Evolutionary conservation across 257 asterid species (phyloP).

Genomic region (Solanum pennellii): DNA sequence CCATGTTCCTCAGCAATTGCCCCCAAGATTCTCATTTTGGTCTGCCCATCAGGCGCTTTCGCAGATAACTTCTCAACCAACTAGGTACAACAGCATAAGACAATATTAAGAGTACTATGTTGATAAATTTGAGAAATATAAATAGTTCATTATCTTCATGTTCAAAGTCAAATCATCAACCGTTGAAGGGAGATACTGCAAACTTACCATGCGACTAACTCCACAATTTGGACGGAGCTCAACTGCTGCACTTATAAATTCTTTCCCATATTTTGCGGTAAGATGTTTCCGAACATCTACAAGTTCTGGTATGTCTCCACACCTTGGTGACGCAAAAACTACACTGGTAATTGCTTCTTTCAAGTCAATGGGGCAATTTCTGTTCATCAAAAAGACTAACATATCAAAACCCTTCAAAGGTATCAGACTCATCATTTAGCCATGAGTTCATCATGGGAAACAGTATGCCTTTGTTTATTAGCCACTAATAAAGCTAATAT

Average conservation of each 20-base stretch:
- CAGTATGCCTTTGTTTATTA: not conserved
- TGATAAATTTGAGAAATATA: not conserved
- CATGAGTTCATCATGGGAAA: not conserved
- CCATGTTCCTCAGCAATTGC: constrained; percentile 78
- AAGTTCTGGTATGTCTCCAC: constrained; percentile 95
- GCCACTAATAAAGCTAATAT: not conserved
- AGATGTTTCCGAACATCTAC: constrained; percentile 64
- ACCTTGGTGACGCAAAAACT: constrained; percentile 85
- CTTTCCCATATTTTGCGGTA: constrained; percentile 83
- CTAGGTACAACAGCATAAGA: constrained; percentile 29
- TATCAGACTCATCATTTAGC: not conserved
- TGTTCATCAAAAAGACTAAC: constrained; percentile 16
- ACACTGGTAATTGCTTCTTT: constrained; percentile 91
- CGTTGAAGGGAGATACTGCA: not conserved
- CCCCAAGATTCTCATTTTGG: constrained; percentile 52
- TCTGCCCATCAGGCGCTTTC: constrained; percentile 63
- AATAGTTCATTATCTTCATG: not conserved
- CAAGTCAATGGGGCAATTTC: constrained; percentile 90
- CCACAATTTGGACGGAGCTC: constrained; percentile 94
- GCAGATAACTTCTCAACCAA: constrained; percentile 89
- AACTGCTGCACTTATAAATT: constrained; percentile 62
- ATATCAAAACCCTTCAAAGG: not conserved
- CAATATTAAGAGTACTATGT: not conserved
- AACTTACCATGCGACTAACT: constrained; percentile 82
- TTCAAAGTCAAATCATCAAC: not conserved